Evolutionary conservation across 345 rosid genomes (phyloP).

Genomic region (Eucalyptus curtisii): DNA sequence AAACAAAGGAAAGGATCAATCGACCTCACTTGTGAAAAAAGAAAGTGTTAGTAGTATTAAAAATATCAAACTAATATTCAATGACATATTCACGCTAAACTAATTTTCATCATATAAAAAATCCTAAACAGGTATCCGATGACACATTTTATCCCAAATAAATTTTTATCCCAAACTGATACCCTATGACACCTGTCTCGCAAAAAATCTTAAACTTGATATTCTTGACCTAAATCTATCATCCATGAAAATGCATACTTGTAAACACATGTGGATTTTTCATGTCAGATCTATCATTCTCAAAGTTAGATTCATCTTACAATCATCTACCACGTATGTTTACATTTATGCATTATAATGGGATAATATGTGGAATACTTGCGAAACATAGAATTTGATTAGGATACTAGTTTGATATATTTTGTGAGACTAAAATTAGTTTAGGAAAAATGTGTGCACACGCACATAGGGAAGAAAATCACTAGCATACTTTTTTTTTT

Average conservation of each 20-base stretch:
- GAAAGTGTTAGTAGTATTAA: neutral
- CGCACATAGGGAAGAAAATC: too few relatives aligned
- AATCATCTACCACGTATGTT: accelerated
- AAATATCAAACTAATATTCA: neutral
- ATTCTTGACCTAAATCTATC: neutral
- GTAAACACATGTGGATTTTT: neutral
- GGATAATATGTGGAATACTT: neutral
- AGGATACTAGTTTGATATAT: accelerated
- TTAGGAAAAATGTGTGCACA: neutral
- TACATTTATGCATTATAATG: neutral
- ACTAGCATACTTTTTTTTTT: too few relatives aligned
- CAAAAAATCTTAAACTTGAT: neutral
- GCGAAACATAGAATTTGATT: neutral
- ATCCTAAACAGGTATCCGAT: neutral
- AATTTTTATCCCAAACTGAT: too few relatives aligned
- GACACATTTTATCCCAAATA: neutral
- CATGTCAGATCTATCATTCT: neutral
- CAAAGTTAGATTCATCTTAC: neutral
- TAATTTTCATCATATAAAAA: neutral
- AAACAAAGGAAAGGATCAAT: neutral
- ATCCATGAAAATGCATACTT: neutral
- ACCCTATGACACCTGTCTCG: neutral
- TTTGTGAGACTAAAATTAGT: neutral
- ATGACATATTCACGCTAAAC: neutral
- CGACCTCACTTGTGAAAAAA: neutral